These are phyloP conservation scores for Carex kokanica DNA, from an alignment of 176 grass and related monocot species.

Conservation along the genomic window DNA sequence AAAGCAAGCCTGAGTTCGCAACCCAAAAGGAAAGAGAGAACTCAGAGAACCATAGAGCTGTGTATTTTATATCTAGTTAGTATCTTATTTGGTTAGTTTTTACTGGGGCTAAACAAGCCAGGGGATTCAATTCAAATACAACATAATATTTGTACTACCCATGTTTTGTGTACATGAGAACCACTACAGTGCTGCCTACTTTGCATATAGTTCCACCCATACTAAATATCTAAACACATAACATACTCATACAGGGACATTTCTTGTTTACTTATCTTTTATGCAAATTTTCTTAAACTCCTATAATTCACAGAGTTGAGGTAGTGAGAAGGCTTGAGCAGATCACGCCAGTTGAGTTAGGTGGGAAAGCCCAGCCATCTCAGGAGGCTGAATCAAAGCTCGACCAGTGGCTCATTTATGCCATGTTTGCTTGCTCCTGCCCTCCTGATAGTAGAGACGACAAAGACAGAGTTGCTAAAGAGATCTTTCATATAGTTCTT, in stretches of 20 bases:
- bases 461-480: constrained; percentile 54
- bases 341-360: constrained; percentile 81
- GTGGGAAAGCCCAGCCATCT: constrained; percentile 79
- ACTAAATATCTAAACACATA: not conserved
- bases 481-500: constrained; percentile 92
- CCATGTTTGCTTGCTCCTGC: constrained; percentile 92
- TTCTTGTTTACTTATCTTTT: not conserved
- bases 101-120: not conserved
- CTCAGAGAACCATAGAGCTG: not conserved
- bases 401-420: constrained; percentile 97
- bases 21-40: not conserved
- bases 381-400: constrained; percentile 85
- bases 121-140: not conserved
- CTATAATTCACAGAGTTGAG: constrained; percentile 50
- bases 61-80: not conserved
- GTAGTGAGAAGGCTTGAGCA: constrained; percentile 79
- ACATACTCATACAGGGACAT: not conserved
- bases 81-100: not conserved
- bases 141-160: not conserved
- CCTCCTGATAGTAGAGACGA: constrained; percentile 67
- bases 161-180: constrained; percentile 6
- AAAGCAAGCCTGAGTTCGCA: not conserved
- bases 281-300: constrained; percentile 13
- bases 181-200: not conserved
- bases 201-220: not conserved